Base-by-base conservation (phyloP, 1,284 basidiomycete genomes). In the Boletellus sp. region DNA sequence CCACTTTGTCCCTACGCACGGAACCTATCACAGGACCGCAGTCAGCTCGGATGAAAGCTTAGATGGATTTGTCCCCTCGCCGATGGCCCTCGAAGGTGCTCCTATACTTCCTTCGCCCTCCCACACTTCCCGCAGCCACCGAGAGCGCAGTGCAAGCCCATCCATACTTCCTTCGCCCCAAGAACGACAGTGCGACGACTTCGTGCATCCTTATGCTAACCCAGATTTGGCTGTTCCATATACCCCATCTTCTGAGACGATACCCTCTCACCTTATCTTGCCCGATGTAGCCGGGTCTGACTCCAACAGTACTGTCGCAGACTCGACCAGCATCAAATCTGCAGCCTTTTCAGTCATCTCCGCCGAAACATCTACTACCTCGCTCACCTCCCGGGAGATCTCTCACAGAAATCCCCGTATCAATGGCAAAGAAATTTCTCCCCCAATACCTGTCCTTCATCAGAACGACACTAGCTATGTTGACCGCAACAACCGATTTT, bases 141-240 rank as follows among this genome's bases (percentile, higher is more conserved):
- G 47, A 33, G 50, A 54, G 22, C 45, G 37, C 33, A 48, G 38
- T 37, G 26, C 25, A 11, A 54, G 47, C 36, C 45, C 53, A 33
- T 54, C 60, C 17, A 58, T 57, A 14, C 43, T 45, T 16, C 41
- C 36, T 45, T 60, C 61, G 26, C 49, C 54, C 26, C 60, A 68
- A 44, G 70, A 73, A 42, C 64, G 64, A 29, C 46, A 40, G 30
- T 43, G 34, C 8, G 50, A 59, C 22, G 57, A 55, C 7, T 70
- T 63, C 39, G 58, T 73, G 32, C 85, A 88, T 66, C 87, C 87
- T 30, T 89, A 87, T 58, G 87, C 86, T 43, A 87, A 88, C 54
- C 84, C 87, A 7, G 82, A 87, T 49, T 68, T 83, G 48, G 68
- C 72, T 36, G 53, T 66, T 48, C 30, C 58, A 41, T 68, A 74